A percentile compares a stretch with the other conserved stretches of the same genome.
These are phyloP conservation scores for Tricholoma saponaceum DNA, from an alignment of 768 basidiomycete species.

Conservation along the genomic window DNA sequence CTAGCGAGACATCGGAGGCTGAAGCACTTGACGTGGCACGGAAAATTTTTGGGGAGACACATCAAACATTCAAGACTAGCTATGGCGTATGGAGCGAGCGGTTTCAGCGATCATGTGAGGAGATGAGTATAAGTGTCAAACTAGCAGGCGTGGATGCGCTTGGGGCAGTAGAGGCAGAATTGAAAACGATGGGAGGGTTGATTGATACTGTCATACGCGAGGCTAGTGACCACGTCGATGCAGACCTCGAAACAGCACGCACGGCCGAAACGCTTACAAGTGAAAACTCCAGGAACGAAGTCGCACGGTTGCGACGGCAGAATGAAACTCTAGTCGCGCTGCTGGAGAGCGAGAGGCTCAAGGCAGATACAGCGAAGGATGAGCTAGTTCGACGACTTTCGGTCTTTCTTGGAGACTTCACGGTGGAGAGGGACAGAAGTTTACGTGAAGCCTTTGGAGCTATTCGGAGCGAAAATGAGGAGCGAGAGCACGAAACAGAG, in stretches of 20 bases:
- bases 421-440: conserved; percentile 61
- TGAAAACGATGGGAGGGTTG: conserved; percentile 54
- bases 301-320: conserved; percentile 61
- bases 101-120: conserved; percentile 45
- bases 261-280: conserved; percentile 48
- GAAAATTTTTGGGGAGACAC: conserved; percentile 45
- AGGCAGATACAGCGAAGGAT: conserved; percentile 63
- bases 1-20: conserved; percentile 51
- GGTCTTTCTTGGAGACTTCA: conserved; percentile 65
- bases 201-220: conserved; percentile 59
- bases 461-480: conserved; percentile 52
- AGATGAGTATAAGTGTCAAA: conserved; percentile 44
- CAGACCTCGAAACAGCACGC: conserved; percentile 46
- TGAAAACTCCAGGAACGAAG: conserved; percentile 46
- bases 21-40: conserved; percentile 49
- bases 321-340: conserved; percentile 60
- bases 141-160: conserved; percentile 41
- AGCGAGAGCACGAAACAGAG: conserved; percentile 47
- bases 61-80: conserved; percentile 47
- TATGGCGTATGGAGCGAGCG: conserved; percentile 54
- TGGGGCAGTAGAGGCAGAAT: conserved; percentile 49
- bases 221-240: conserved; percentile 50
- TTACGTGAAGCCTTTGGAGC: conserved; percentile 53
- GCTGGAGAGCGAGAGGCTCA: conserved; percentile 62
- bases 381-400: conserved; percentile 77